Base-by-base conservation (phyloP, 306 rosid genomes). In the Arachis stenosperma region DNA sequence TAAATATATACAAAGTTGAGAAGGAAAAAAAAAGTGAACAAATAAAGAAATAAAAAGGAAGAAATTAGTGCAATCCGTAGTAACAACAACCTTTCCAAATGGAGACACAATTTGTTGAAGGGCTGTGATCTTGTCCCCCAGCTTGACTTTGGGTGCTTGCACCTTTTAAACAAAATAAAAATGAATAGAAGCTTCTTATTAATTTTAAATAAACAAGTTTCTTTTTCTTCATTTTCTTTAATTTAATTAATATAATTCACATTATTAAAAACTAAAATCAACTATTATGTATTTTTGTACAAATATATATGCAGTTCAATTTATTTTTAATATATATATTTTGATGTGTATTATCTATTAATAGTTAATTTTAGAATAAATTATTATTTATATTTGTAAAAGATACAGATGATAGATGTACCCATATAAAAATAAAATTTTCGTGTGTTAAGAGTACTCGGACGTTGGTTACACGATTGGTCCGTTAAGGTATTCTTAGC, bases 51-150 rank as follows among this genome's bases (percentile, higher is more conserved):
- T 29, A 60, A 77, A 59, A 3, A 68, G 50, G 27, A 52, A 11
- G 1, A 29, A 15, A 70, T 50, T 58, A 63, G 80, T 79, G 77
- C 81, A 67, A 60, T 77, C 12, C 55, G 14, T 44, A 67, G 76
- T 53, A 42, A 94, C 98, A 42, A 94, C 98, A 42, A 94, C 98
- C 97, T 94, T 94, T 85, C 98, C 98, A 78, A 94, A 94, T 51
- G 98, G 98, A 76, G 98, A 91, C 79, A 94, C 98, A 71, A 94
- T 94, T 86, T 91, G 98, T 74, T 94, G 98, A 81, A 94, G 97
- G 70, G 94, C 83, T 42, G 97, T 84, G 84, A 94, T 89, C 83
- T 79, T 91, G 60, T 94, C 97, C 12, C 79, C 87, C 73, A 94
- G 65, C 93, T 91, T 94, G 85, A 89, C 96, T 90, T 94, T 94